Evolutionary conservation across 768 basidiomycete species (phyloP).

Genomic region (Lactarius trivialis): DNA sequence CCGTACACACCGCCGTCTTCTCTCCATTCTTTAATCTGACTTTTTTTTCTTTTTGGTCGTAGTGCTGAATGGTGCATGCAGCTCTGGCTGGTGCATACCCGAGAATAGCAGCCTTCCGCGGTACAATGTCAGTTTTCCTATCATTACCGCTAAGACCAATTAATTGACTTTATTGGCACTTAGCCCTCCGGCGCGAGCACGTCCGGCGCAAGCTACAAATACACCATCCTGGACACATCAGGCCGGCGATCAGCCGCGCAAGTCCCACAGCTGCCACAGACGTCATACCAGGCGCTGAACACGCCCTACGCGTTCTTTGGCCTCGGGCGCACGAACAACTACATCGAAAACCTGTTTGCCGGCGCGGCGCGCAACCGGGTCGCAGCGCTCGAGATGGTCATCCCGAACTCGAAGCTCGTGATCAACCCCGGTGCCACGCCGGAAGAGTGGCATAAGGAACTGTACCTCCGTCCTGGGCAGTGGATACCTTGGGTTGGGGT

Average conservation of each 20-base stretch:
- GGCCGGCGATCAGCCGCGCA: conserved; percentile 87
- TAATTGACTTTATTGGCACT: not conserved
- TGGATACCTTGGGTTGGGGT: conserved; percentile 99
- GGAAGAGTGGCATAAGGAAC: conserved; percentile 74
- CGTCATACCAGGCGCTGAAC: conserved; percentile 83
- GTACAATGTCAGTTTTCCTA: conserved; percentile 58
- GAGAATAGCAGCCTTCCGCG: conserved; percentile 45
- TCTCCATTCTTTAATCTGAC: not conserved
- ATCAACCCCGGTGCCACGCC: conserved; percentile 67
- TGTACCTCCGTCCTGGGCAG: conserved; percentile 89
- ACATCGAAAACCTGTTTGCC: conserved; percentile 97
- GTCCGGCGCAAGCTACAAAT: conserved; percentile 93
- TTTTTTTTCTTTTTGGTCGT: conserved; percentile 1
- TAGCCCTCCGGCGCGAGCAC: conserved; percentile 94
- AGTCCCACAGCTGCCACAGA: conserved; percentile 91
- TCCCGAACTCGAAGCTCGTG: conserved; percentile 96
- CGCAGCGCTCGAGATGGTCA: conserved; percentile 93
- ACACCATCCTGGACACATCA: conserved; percentile 88
- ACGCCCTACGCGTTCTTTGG: conserved; percentile 96
- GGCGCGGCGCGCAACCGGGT: conserved; percentile 83
- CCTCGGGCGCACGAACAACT: conserved; percentile 96
- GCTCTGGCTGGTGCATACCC: conserved; percentile 68
- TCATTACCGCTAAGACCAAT: too few relatives aligned
- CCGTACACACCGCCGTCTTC: conserved; percentile 24
- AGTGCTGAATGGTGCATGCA: conserved; percentile 93